phyloP scores from a whole-genome alignment of 257 asterid species.

The Nicotiana noctiflora region DNA sequence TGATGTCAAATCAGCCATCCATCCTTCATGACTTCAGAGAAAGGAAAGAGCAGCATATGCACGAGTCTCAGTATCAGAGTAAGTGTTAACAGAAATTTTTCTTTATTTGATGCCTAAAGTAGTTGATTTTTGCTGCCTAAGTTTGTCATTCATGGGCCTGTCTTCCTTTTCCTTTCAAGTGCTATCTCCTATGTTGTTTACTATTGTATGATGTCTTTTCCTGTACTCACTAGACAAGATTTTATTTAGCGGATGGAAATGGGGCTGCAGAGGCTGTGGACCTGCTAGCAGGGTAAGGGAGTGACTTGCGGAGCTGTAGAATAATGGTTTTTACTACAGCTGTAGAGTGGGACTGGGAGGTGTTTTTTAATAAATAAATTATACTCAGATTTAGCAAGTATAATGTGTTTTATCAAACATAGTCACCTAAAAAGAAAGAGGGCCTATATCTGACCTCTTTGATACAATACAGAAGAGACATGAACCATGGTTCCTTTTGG shows the following conservation, averaged over 20 bases:
- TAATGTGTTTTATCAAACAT: too few relatives aligned
- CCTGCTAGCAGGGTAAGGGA: not conserved
- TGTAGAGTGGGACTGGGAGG: not conserved
- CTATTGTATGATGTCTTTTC: not conserved
- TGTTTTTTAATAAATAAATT: too few relatives aligned
- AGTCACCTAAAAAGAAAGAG: too few relatives aligned
- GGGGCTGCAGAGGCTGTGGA: not conserved
- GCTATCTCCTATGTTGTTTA: not conserved
- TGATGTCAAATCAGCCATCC: constrained; percentile 23
- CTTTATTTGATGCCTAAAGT: not conserved
- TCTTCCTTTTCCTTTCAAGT: not conserved
- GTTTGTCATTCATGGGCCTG: not conserved
- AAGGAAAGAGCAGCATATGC: constrained; percentile 51
- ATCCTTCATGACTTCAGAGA: constrained; percentile 42
- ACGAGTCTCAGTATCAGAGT: constrained; percentile 69
- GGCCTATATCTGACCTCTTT: too few relatives aligned
- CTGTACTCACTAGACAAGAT: not conserved
- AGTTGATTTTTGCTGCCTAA: not conserved
- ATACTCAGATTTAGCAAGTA: too few relatives aligned
- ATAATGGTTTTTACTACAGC: not conserved
- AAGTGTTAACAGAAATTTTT: constrained; percentile 6
- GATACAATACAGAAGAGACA: too few relatives aligned
- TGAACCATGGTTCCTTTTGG: not conserved
- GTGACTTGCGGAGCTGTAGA: not conserved
- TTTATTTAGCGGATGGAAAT: not conserved